Percentiles rank a stretch among this genome's conserved stretches.
Conservation (phyloP, 345 rosid species). For the Triadica sebifera region DNA sequence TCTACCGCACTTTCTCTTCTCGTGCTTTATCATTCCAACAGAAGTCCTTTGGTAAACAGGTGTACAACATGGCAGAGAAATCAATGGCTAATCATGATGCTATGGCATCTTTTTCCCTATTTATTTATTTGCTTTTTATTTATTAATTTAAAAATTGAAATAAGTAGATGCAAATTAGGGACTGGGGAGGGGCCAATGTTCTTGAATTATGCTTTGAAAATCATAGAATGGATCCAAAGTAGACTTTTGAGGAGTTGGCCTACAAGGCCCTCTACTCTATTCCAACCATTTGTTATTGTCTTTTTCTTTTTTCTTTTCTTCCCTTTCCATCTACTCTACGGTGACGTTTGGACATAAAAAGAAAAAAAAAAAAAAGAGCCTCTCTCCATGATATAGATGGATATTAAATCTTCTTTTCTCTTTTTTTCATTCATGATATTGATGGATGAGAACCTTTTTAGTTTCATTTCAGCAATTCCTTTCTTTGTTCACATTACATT, state of each 20-base stretch:
- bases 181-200: neutral
- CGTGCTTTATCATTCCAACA: slow-evolving; percentile 16
- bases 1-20: neutral
- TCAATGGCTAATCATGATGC: slow-evolving; percentile 15
- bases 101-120: slow-evolving; percentile 6
- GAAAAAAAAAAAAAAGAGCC: neutral
- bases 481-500: neutral
- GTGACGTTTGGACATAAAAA: too few relatives aligned
- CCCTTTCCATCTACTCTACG: neutral
- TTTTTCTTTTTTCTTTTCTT: too few relatives aligned
- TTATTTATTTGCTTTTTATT: too few relatives aligned
- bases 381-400: slow-evolving; percentile 8
- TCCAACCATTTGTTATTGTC: neutral
- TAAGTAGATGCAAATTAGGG: too few relatives aligned
- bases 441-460: slow-evolving; percentile 4
- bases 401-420: neutral
- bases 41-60: neutral
- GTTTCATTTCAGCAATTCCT: neutral
- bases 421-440: neutral
- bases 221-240: slow-evolving; percentile 16
- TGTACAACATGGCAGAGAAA: slow-evolving; percentile 8
- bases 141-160: too few relatives aligned
- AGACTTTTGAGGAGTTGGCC: slow-evolving; percentile 33
- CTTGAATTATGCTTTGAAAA: slow-evolving; percentile 22
- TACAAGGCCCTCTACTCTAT: neutral